phyloP scores from a whole-genome alignment of 176 grass and related monocot genomes.

The Oryza meyeriana region DNA sequence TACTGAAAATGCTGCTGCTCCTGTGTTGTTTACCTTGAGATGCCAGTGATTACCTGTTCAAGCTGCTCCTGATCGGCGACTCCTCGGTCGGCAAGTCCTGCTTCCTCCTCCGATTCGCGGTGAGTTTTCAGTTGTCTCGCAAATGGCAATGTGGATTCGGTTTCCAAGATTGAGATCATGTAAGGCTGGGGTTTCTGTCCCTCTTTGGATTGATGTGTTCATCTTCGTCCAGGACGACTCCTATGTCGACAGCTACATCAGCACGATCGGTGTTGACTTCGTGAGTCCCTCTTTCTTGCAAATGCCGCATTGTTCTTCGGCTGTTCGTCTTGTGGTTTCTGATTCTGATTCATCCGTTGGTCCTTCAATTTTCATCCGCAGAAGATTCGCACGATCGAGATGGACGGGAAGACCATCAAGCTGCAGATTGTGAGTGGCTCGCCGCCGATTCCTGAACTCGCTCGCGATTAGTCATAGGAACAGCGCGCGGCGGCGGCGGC shows the following conservation, averaged over 20 bases:
- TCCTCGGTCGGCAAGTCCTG: slow-evolving; percentile 83
- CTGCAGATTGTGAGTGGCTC: slow-evolving; percentile 66
- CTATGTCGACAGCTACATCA: slow-evolving; percentile 74
- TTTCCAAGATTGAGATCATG: not conserved
- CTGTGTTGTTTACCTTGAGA: not conserved
- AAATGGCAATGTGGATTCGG: not conserved
- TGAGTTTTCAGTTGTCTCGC: slow-evolving; percentile 26
- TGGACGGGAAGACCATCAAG: slow-evolving; percentile 74
- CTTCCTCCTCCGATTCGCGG: slow-evolving; percentile 69
- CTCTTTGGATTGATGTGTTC: not conserved
- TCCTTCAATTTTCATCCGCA: slow-evolving; percentile 12
- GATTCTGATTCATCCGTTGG: not conserved
- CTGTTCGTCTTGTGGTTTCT: not conserved
- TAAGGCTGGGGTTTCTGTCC: not conserved
- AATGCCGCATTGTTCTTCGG: not conserved
- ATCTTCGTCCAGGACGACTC: slow-evolving; percentile 56
- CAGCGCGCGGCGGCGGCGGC: not conserved
- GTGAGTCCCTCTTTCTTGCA: slow-evolving; percentile 30
- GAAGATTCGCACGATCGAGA: slow-evolving; percentile 71
- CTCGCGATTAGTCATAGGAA: not conserved
- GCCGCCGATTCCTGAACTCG: not conserved
- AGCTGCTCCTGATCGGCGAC: slow-evolving; percentile 80
- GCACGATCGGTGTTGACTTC: slow-evolving; percentile 80
- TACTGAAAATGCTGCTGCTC: not conserved
- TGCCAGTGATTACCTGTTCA: slow-evolving; percentile 71